A percentile compares a stretch with the other conserved stretches of the same genome.
Conservation (phyloP, 1,139 yeast species). For the Saccharomyces pastorianus region DNA sequence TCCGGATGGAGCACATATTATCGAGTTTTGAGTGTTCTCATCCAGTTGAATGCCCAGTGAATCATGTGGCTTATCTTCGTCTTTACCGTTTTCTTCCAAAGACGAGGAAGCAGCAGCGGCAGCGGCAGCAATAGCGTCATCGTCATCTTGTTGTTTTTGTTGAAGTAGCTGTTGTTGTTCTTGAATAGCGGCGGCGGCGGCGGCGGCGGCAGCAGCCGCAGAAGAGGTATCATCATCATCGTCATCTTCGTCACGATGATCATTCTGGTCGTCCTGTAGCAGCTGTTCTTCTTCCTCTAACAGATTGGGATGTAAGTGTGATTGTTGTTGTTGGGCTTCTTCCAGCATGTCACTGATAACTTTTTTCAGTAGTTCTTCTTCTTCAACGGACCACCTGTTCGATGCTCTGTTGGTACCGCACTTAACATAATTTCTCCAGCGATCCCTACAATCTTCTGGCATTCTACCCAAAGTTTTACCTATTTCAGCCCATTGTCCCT, state of each 20-base stretch:
- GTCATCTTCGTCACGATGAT: constrained; percentile 2
- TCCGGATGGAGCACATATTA: not conserved
- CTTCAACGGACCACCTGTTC: constrained; percentile 72
- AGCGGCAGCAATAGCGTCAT: constrained; percentile 2
- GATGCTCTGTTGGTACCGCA: constrained; percentile 70
- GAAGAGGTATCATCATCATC: constrained; percentile 1
- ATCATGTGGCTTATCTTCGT: constrained; percentile 4
- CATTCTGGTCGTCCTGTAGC: constrained; percentile 1
- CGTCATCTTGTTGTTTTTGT: constrained; percentile 1
- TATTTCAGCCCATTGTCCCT: constrained; percentile 82
- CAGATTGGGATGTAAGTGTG: not conserved
- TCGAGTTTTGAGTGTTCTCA: not conserved
- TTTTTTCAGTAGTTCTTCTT: constrained; percentile 53
- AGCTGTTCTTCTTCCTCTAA: not conserved
- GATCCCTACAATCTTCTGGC: constrained; percentile 96
- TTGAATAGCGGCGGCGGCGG: not conserved
- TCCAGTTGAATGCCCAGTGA: not conserved
- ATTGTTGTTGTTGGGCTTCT: constrained; percentile 15
- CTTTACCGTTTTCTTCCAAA: constrained; percentile 3
- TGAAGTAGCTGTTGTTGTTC: not conserved
- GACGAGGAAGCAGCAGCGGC: not conserved
- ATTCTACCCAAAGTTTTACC: constrained; percentile 75
- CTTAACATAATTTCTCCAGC: constrained; percentile 91
- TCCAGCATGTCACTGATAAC: constrained; percentile 43
- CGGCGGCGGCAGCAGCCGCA: not conserved